Evolutionary conservation across 768 basidiomycete species (phyloP), one percentile per base, ranked within the genome.

Genomic region (Terana coerulea): DNA sequence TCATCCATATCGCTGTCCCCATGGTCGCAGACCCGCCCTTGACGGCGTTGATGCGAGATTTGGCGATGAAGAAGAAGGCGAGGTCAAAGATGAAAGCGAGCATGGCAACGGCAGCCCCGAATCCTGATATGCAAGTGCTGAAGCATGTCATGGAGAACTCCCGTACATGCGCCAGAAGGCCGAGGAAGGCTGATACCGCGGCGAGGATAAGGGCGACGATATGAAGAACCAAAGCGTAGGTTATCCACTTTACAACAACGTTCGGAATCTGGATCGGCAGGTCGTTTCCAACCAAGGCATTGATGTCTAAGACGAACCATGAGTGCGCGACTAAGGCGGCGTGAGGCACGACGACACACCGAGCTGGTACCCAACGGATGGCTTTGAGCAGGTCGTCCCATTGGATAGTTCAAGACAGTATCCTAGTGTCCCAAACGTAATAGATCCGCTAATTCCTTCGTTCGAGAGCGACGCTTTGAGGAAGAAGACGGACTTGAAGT

Each of bases 31-130:
- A 75, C 5, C 90, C 93, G 17, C 92, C 84, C 3, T 74, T 59
- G n/a, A 83, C 78, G 15, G 61, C 54, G 65, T 90, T 88, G 67
- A 99, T 87, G 47, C 94, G 82, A 37, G 88, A 72, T 63, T 86
- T 93, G 52, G 90, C 90, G 50, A 95, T 70, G 74, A 91, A 92
- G 72, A 98, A 98, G 51, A 97, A 72, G 58, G 80, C 88, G 52
- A 98, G 70, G 67, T 99, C 97, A 68, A 98, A 94, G 28, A 95
- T 81, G 69, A 98, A 95, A 4, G 95, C 94, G 37, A 91, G 62
- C 53, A 98, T 75, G 45, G 91, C 78, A 52, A 95, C 69, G 1
- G 78, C 69, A 0, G 92, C 91, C 11, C 86, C 91, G 55, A 94
- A 81, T 5, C 90, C 84, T 3, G 90, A 86, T 53, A 95, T 71